phyloP scores from a whole-genome alignment of 768 basidiomycete species.

The Neoboletus brunneissimus region DNA sequence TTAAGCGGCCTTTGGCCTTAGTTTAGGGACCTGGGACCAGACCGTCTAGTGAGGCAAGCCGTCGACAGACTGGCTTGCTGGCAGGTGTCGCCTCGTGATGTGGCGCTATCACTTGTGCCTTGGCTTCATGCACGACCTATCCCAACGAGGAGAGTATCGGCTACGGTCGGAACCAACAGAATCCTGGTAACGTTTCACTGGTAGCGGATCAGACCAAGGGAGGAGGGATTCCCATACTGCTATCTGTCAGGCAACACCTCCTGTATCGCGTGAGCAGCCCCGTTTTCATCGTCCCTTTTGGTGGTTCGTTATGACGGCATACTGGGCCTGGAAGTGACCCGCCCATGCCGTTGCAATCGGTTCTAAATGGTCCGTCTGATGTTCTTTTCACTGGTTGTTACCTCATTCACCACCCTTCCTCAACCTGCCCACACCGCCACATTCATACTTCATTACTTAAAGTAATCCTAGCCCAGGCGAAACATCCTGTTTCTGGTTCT shows the following conservation, averaged over 20 bases:
- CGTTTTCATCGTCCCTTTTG: not conserved
- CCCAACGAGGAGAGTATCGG: too few species aligned
- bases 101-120: too few species aligned
- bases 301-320: not conserved
- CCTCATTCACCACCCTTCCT: not conserved
- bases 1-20: too few species aligned
- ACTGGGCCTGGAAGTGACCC: not conserved
- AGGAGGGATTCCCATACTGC: not conserved
- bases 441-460: not conserved
- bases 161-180: not conserved
- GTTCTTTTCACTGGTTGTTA: not conserved
- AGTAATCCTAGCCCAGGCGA: not conserved
- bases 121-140: too few species aligned
- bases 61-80: too few species aligned
- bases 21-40: too few species aligned
- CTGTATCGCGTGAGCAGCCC: not conserved
- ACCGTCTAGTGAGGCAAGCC: too few species aligned
- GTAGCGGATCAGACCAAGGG: not conserved
- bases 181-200: too few species aligned
- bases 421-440: constrained; percentile 1
- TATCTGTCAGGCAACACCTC: not conserved
- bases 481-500: not conserved
- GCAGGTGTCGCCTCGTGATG: too few species aligned
- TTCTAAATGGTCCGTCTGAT: not conserved
- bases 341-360: not conserved